A percentile compares a stretch with the other conserved stretches of the same genome.
These are phyloP conservation scores for Cercophora samala DNA, from an alignment of 495 filamentous ascomycete species.

Conservation along the genomic window DNA sequence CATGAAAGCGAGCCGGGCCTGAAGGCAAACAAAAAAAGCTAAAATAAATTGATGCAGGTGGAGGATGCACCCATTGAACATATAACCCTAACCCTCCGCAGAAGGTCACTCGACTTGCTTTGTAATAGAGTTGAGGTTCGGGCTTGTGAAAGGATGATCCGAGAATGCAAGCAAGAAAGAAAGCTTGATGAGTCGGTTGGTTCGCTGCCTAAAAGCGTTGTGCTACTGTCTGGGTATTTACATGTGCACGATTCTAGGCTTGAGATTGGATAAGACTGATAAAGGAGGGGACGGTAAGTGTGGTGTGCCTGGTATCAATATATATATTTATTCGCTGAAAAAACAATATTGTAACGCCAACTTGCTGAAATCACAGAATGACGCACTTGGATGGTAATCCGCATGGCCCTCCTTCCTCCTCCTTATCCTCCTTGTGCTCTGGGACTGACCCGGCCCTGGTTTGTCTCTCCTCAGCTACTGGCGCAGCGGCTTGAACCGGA, in stretches of 20 bases:
- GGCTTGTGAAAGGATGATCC: neutral
- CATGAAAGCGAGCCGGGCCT: neutral
- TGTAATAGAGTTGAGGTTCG: neutral
- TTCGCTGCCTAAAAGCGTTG: neutral
- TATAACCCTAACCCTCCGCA: neutral
- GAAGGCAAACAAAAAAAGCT: constrained; percentile 4
- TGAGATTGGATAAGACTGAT: neutral
- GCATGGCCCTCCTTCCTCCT: constrained; percentile 19
- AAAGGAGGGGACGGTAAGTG: neutral
- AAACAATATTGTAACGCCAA: neutral
- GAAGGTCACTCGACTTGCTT: neutral
- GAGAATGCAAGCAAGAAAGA: neutral
- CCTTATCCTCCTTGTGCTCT: constrained; percentile 17
- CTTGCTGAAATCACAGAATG: constrained; percentile 11
- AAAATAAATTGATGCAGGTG: neutral
- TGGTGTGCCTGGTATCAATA: neutral
- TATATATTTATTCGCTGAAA: constrained; percentile 7
- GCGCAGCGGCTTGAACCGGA: neutral
- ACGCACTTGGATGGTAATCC: constrained; percentile 24
- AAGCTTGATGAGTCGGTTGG: neutral
- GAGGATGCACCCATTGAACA: neutral
- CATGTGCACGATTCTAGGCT: neutral
- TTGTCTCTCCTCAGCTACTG: neutral
- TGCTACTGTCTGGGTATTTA: neutral
- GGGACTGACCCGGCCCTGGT: neutral